Evolutionary conservation across 2,329 filamentous ascomycete genomes (phyloP).

Genomic region (Stagonosporopsis vannaccii): DNA sequence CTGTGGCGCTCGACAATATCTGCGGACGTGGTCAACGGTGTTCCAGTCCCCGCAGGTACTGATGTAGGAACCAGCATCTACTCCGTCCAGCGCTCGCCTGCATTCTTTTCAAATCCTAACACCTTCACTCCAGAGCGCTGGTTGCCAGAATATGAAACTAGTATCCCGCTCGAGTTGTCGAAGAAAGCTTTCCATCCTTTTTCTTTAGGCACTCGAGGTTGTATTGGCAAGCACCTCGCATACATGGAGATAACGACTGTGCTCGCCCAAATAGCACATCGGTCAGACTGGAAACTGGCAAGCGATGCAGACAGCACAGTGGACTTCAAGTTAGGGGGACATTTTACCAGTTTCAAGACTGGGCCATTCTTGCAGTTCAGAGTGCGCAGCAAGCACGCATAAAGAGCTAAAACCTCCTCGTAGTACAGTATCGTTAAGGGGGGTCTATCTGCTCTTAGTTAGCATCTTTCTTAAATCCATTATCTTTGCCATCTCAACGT

Average conservation of each 20-base stretch:
- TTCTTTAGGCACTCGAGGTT: background rate
- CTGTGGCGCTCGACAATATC: slow-evolving; percentile 31
- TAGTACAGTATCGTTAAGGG: too few species aligned
- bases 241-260: background rate
- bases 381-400: too few species aligned
- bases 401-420: too few species aligned
- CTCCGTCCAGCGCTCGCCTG: slow-evolving; percentile 35
- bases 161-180: background rate
- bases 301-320: too few species aligned
- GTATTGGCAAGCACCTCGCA: slow-evolving; percentile 5
- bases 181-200: slow-evolving; percentile 1
- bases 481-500: too few species aligned
- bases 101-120: background rate
- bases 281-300: too few species aligned
- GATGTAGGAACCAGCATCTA: slow-evolving; percentile 33
- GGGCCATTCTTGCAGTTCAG: too few species aligned
- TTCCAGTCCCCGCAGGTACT: slow-evolving; percentile 29
- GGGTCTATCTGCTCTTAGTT: too few species aligned
- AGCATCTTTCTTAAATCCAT: too few species aligned
- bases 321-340: too few species aligned
- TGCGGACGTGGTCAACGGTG: slow-evolving; percentile 28
- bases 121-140: background rate
- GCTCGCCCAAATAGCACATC: too few species aligned
- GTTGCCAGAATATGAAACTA: background rate
- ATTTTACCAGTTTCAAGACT: too few species aligned